These are phyloP conservation scores for Candida tammaniensis DNA, from an alignment of 805 yeast species.

Conservation along the genomic window DNA sequence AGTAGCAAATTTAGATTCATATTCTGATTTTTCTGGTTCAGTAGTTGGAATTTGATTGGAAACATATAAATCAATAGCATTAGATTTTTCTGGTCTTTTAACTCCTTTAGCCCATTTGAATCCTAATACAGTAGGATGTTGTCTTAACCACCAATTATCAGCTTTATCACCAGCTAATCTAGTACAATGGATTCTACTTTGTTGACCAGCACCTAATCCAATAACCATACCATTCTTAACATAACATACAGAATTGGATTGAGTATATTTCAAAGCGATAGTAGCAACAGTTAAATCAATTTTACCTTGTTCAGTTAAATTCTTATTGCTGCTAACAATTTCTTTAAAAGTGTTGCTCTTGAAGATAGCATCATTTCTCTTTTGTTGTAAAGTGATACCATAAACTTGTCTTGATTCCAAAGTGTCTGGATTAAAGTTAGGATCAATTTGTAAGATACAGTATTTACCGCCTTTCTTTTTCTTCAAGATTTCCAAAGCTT, in stretches of 20 bases:
- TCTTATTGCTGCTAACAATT: constrained; percentile 83
- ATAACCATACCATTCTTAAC: constrained; percentile 99
- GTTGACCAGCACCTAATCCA: constrained; percentile 99
- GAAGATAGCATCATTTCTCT: constrained; percentile 96
- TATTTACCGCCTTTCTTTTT: constrained; percentile 97
- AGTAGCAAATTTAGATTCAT: constrained; percentile 80
- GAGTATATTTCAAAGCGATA: constrained; percentile 95
- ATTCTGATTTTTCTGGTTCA: constrained; percentile 92
- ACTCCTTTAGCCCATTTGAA: constrained; percentile 98
- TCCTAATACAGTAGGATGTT: constrained; percentile 89
- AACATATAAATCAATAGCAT: constrained; percentile 93
- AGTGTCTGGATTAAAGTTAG: constrained; percentile 79
- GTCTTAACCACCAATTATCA: constrained; percentile 99
- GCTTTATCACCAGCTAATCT: constrained; percentile 99
- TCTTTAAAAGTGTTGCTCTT: constrained; percentile 88
- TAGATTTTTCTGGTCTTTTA: constrained; percentile 97
- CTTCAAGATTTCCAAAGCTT: constrained; percentile 82
- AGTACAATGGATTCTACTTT: constrained; percentile 98
- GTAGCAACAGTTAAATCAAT: constrained; percentile 96
- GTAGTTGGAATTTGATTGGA: constrained; percentile 85
- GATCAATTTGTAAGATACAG: constrained; percentile 94
- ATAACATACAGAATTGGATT: constrained; percentile 96
- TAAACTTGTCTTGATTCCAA: constrained; percentile 92
- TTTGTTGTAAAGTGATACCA: constrained; percentile 93
- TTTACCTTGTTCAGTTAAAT: constrained; percentile 85